phyloP scores from a whole-genome alignment of 371 early-diverging fungal genomes.

The Dichotomocladium elegans region DNA sequence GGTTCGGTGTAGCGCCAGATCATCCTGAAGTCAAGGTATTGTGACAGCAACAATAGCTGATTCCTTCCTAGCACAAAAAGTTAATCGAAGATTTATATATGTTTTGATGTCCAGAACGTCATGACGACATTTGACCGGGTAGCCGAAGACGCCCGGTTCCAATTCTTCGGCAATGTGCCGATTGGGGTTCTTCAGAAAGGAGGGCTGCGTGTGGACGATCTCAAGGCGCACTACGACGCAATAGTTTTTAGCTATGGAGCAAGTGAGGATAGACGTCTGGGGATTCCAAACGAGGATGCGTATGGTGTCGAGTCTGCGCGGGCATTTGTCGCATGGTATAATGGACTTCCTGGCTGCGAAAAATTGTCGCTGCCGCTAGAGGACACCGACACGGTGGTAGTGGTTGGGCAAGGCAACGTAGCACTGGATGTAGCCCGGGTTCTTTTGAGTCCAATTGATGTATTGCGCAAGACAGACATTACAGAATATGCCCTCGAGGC shows the following conservation, averaged over 20 bases:
- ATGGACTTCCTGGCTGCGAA: slow-evolving; percentile 76
- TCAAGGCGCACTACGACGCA: slow-evolving; percentile 70
- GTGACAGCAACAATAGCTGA: background rate
- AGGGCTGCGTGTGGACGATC: slow-evolving; percentile 51
- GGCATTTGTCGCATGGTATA: slow-evolving; percentile 94
- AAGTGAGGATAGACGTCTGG: slow-evolving; percentile 65
- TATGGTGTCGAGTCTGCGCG: slow-evolving; percentile 76
- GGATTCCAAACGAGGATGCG: slow-evolving; percentile 63
- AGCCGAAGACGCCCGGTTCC: slow-evolving; percentile 65
- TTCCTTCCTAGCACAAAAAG: background rate
- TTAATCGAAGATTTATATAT: background rate
- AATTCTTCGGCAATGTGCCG: slow-evolving; percentile 79
- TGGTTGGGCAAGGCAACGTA: slow-evolving; percentile 97
- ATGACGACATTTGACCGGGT: slow-evolving; percentile 84
- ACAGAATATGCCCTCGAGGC: slow-evolving; percentile 72
- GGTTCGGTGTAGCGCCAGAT: slow-evolving; percentile 98
- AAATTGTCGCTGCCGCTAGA: slow-evolving; percentile 58
- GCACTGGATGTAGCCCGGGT: slow-evolving; percentile 93
- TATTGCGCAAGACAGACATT: slow-evolving; percentile 85
- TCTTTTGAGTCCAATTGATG: slow-evolving; percentile 72
- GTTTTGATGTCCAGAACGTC: slow-evolving; percentile 53
- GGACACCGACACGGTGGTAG: slow-evolving; percentile 68
- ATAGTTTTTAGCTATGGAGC: slow-evolving; percentile 91
- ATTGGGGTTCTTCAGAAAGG: slow-evolving; percentile 38
- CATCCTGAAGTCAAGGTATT: slow-evolving; percentile 97